Evolutionary conservation across 441 rosid genomes (phyloP), one percentile per base, ranked within the genome.

Genomic region (Populus tomentosa): DNA sequence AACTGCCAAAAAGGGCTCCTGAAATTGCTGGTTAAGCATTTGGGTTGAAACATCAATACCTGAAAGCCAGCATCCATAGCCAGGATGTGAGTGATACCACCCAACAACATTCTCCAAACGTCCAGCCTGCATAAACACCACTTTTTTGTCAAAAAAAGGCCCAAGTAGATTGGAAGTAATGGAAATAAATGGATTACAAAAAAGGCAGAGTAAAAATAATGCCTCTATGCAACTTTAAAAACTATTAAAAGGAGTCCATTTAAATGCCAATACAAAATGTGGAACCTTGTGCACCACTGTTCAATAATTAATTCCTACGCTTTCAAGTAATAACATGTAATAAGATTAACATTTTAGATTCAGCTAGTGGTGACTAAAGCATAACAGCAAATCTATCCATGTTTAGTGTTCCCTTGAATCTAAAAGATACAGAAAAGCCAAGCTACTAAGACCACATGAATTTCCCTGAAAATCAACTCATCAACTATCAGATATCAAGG

Each of bases 21-120:
- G 99, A 82, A 73, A 94, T 80, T 92, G 98, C 80, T 92, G 99
- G 84, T 96, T 92, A 65, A 90, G 90, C 98, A 96, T 96, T 86
- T 96, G 99, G 0, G 99, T 96, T 3, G 99, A 89, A 13, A 96
- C 98, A 83, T 96, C 99, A 53, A 96, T 96, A 66, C 98, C 99
- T 0, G 98, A 94, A 28, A 96, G 98, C 99, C 99, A 96, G 85
- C 99, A 94, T 70, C 99, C 99, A 77, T 94, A 96, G 21, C 98
- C 97, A 71, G 99, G 98, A 82, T 96, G 98, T 28, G 98, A 94
- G 81, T 94, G 99, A 80, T 94, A 96, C 99, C 99, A 96, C 21
- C 99, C 99, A 72, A 96, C 98, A 76, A 79, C 99, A 87, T 94
- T 94, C 90, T 96, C 99, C 87, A 92, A 82, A 10, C 99, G 79